Evolutionary conservation across 2,329 filamentous ascomycete species (phyloP), one percentile per base, ranked within the genome.

Genomic region (Diaporthe ampelina): DNA sequence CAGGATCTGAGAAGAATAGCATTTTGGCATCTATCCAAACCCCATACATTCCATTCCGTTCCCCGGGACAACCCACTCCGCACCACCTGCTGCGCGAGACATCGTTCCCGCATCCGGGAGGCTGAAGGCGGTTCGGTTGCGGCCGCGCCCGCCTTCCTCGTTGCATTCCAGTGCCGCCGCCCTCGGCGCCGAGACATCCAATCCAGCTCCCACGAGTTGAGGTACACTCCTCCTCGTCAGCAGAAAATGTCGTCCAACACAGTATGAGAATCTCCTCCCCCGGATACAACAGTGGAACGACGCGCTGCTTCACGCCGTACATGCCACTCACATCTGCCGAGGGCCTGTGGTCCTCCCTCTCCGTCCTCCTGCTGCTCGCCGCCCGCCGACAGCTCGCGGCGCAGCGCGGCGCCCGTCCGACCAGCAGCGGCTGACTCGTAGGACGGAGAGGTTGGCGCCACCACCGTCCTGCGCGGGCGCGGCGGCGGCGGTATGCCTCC

Each of bases 1-100:
- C 73, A 73, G 73, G 70, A 70, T 73, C 73, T 70, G 58, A 73
- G 63, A 67, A 24, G 48, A 57, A 59, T 56, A 57, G 70, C 70
- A 69, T 58, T 52, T 68, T 43, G 40, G 56, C 73, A 63, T 58
- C 63, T 29, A 50, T 54, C 24, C 35, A 45, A 45, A 50, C 24
- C n/a, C 48, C n/a, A 21, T 26, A 21, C 45, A 21, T 17, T 21
- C 32, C 24, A 4, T 56, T 15, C 29, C 29, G 6, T 32, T 7
- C 29, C 29, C 24, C 37, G 59, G 32, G 32, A 37, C 70, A 48
- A 13, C n/a, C n/a, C n/a, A 19, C n/a, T 24, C n/a, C 45, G 7
- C 7, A 24, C 32, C 32, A 63, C 10, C n/a, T n/a, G 35, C 15
- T 40, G 17, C 19, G 45, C 26, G 48, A 72, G 45, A 68, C 29